phyloP scores from a whole-genome alignment of 768 basidiomycete species.

The Hypsizygus marmoreus region DNA sequence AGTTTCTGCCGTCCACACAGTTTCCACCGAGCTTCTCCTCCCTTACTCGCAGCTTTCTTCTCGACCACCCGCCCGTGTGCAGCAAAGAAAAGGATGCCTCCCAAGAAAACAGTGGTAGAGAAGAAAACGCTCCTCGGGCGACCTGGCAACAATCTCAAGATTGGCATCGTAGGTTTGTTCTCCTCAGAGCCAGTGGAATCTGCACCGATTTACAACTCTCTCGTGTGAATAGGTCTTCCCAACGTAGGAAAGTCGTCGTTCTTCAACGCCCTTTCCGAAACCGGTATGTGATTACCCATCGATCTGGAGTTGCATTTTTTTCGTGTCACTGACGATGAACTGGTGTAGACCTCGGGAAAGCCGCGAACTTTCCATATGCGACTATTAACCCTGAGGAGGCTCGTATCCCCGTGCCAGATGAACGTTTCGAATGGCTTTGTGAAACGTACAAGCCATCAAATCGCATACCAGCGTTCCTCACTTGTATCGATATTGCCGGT shows the following conservation, averaged over 20 bases:
- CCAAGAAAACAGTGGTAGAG: conserved; percentile 82
- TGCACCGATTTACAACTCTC: conserved; percentile 20
- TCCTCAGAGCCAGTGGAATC: conserved; percentile 15
- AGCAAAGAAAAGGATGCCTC: conserved; percentile 80
- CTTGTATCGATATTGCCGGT: conserved; percentile 98
- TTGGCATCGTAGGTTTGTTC: conserved; percentile 94
- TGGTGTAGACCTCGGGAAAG: conserved; percentile 85
- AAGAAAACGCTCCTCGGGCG: conserved; percentile 89
- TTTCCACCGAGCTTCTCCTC: too few relatives aligned
- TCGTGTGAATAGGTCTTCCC: conserved; percentile 72
- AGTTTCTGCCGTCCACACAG: conserved; percentile 16
- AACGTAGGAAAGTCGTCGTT: conserved; percentile 99
- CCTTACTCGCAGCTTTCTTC: conserved; percentile 22
- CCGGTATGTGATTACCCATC: conserved; percentile 53
- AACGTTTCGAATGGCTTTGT: conserved; percentile 93
- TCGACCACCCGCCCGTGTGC: conserved; percentile 38
- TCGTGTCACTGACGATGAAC: background rate
- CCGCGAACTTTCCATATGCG: conserved; percentile 97
- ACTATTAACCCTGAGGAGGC: conserved; percentile 95
- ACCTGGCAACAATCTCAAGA: conserved; percentile 96
- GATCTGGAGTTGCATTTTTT: conserved; percentile 12
- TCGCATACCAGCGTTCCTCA: conserved; percentile 90
- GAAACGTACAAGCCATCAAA: conserved; percentile 87
- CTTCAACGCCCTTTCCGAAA: conserved; percentile 94
- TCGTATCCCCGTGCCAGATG: conserved; percentile 93